These are phyloP conservation scores for Sherardia arvensis DNA, from an alignment of 257 asterid species.

Conservation along the genomic window DNA sequence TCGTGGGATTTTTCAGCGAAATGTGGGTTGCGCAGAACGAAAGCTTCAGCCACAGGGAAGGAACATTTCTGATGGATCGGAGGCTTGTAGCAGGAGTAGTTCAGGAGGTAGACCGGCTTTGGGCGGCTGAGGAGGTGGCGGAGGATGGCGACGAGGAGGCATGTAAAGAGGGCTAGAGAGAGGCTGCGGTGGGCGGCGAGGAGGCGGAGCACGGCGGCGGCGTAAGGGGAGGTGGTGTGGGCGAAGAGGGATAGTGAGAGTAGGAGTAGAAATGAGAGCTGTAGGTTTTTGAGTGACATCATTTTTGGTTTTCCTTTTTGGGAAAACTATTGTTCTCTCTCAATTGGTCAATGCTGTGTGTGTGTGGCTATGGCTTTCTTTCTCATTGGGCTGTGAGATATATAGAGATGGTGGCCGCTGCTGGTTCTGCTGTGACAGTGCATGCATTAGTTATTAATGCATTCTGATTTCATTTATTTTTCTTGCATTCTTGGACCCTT, in stretches of 20 bases:
- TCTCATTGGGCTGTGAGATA: background rate
- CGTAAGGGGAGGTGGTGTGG: conserved; percentile 20
- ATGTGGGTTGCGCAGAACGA: conserved; percentile 18
- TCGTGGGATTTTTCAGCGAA: conserved; percentile 22
- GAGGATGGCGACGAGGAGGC: conserved; percentile 16
- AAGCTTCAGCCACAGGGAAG: conserved; percentile 33
- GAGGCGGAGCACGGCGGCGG: conserved; percentile 20
- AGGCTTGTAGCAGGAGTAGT: conserved; percentile 59
- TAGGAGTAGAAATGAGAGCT: conserved; percentile 31
- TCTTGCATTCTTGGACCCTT: background rate
- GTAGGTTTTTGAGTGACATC: conserved; percentile 7
- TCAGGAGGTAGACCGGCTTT: conserved; percentile 33
- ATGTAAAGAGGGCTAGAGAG: conserved; percentile 6
- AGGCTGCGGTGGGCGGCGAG: conserved; percentile 23
- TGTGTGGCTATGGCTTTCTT: background rate
- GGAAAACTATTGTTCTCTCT: background rate
- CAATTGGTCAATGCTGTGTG: too few species aligned
- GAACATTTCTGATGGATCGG: conserved; percentile 42
- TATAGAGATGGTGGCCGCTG: background rate
- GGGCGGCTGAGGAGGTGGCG: conserved; percentile 22
- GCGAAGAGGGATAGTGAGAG: conserved; percentile 27
- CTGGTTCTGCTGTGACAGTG: background rate
- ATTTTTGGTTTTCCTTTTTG: background rate
- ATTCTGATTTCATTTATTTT: too few species aligned
- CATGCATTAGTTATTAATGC: background rate